phyloP scores from a whole-genome alignment of 768 basidiomycete species.

The Lactifluus rugatus region DNA sequence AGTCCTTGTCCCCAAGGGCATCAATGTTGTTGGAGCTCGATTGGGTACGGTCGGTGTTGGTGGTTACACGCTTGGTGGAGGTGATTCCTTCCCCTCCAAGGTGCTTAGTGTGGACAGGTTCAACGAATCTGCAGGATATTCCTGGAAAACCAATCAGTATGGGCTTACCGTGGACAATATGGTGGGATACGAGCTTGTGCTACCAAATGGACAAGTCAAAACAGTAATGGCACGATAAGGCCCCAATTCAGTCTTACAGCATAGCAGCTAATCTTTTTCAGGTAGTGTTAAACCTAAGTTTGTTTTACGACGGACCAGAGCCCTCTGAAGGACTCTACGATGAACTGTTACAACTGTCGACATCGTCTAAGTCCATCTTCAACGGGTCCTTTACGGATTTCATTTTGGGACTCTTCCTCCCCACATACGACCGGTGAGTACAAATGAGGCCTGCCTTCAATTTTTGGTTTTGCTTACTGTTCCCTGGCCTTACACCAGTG shows the following conservation, averaged over 20 bases:
- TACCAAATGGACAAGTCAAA: neutral
- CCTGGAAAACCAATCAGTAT: neutral
- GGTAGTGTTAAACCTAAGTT: neutral
- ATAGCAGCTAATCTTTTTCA: slow-evolving; percentile 11
- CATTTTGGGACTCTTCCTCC: slow-evolving; percentile 26
- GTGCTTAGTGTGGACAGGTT: neutral
- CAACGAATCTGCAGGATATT: neutral
- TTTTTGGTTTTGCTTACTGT: neutral
- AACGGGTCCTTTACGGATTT: slow-evolving; percentile 30
- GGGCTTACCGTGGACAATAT: neutral
- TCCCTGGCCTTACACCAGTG: slow-evolving; percentile 7
- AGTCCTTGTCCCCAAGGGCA: neutral
- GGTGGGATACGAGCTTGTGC: neutral
- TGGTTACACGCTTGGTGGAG: neutral
- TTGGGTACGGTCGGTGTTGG: neutral
- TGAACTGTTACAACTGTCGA: slow-evolving; percentile 33
- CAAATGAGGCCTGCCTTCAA: neutral
- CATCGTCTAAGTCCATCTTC: slow-evolving; percentile 27
- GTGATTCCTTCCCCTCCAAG: neutral
- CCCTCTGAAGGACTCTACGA: slow-evolving; percentile 39
- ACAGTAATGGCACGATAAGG: neutral
- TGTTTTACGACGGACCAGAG: slow-evolving; percentile 50
- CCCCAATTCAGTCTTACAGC: slow-evolving; percentile 26
- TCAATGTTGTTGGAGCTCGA: neutral
- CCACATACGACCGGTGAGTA: slow-evolving; percentile 18